Evolutionary conservation across 2,329 filamentous ascomycete genomes (phyloP).

Genomic region (Thielaviopsis ethacetica): DNA sequence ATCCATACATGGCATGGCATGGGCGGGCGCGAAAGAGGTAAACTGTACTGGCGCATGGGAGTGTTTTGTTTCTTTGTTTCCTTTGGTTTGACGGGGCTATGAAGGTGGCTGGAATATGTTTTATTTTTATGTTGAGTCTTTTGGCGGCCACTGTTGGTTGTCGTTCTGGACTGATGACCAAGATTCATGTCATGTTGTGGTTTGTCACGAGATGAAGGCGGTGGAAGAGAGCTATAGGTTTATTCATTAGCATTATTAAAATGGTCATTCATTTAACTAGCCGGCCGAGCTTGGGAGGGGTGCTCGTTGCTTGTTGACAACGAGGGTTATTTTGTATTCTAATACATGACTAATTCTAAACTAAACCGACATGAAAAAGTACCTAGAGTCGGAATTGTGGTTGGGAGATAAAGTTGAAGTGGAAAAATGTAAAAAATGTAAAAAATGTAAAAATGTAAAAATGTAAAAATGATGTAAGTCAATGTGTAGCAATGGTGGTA

Average conservation of each 20-base stretch:
- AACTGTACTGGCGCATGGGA: neutral
- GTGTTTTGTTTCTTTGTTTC: neutral
- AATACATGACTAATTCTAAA: neutral
- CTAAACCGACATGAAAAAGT: neutral
- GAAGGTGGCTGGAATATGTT: neutral
- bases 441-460: neutral
- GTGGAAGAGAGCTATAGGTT: neutral
- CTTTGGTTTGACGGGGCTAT: neutral
- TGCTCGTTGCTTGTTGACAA: neutral
- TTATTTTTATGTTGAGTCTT: neutral
- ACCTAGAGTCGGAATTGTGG: too few relatives aligned
- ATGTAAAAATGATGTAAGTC: neutral
- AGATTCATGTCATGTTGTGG: neutral
- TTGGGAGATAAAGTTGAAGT: neutral
- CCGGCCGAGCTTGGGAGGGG: neutral
- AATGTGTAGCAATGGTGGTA: too few relatives aligned
- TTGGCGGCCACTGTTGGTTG: neutral
- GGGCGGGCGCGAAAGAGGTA: neutral
- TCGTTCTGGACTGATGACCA: neutral
- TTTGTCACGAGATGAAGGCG: neutral
- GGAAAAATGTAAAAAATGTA: neutral
- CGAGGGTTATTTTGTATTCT: neutral
- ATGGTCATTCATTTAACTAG: neutral
- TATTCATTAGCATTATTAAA: neutral
- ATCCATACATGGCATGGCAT: neutral